These are phyloP conservation scores for Oryza glaberrima DNA, from an alignment of 176 grass and related monocot species.

Conservation along the genomic window DNA sequence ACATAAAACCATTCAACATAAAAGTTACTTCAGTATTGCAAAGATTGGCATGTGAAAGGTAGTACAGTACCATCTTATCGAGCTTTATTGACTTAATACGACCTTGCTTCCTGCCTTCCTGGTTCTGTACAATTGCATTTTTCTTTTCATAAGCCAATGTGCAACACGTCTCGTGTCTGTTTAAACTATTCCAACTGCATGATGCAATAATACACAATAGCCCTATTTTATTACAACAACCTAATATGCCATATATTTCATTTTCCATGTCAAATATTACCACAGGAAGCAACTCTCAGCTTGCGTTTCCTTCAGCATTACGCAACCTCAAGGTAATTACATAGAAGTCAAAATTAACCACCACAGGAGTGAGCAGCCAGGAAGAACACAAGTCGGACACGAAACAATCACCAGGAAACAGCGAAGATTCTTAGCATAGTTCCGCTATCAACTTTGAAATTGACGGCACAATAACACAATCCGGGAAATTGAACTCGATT, in stretches of 20 bases:
- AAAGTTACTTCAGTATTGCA: not conserved
- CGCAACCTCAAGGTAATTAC: conserved; percentile 8
- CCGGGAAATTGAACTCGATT: not conserved
- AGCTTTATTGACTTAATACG: not conserved
- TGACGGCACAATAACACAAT: not conserved
- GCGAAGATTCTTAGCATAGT: not conserved
- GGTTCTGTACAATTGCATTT: not conserved
- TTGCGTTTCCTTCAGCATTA: conserved; percentile 13
- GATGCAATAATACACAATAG: not conserved
- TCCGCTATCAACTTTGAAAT: not conserved
- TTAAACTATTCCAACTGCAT: not conserved
- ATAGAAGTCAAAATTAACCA: conserved; percentile 41
- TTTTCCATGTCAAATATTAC: conserved; percentile 31
- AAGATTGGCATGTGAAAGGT: not conserved
- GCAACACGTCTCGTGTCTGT: not conserved
- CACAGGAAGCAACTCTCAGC: conserved; percentile 18
- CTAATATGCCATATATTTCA: not conserved
- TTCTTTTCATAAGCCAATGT: conserved; percentile 1
- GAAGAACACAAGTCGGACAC: not conserved
- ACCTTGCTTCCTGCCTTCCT: not conserved
- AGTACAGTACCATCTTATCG: not conserved
- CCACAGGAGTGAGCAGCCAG: conserved; percentile 3
- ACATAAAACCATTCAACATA: not conserved
- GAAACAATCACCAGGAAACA: conserved; percentile 18
- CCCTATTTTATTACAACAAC: conserved; percentile 21